phyloP scores from a whole-genome alignment of 2,329 filamentous ascomycete genomes.

The Conoideocrella luteorostrata region DNA sequence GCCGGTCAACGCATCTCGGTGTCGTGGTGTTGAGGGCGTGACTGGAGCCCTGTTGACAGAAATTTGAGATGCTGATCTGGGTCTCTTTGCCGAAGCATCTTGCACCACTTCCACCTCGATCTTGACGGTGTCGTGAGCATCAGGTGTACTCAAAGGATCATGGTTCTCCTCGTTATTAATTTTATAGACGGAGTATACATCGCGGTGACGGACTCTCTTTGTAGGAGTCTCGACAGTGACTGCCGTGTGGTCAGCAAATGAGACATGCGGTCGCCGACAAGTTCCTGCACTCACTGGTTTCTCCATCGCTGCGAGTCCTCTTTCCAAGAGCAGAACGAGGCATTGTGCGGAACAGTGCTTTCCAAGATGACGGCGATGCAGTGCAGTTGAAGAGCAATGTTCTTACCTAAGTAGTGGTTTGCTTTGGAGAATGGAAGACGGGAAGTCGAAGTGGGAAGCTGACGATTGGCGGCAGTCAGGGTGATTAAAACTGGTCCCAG shows the following conservation, averaged over 20 bases:
- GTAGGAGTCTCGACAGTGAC: slow-evolving; percentile 26
- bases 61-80: slow-evolving; percentile 22
- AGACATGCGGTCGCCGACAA: background rate
- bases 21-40: slow-evolving; percentile 68
- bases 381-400: slow-evolving; percentile 6
- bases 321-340: slow-evolving; percentile 27
- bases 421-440: background rate
- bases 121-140: slow-evolving; percentile 28
- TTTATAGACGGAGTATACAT: slow-evolving; percentile 39
- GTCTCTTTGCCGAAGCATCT: slow-evolving; percentile 20
- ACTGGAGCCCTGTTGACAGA: slow-evolving; percentile 42
- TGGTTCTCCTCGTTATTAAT: slow-evolving; percentile 58
- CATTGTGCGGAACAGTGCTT: slow-evolving; percentile 19
- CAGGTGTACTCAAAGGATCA: slow-evolving; percentile 31
- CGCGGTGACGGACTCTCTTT: slow-evolving; percentile 41
- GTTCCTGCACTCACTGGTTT: slow-evolving; percentile 21
- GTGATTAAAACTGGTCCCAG: slow-evolving; percentile 6
- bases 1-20: slow-evolving; percentile 69
- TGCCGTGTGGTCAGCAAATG: slow-evolving; percentile 11
- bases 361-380: slow-evolving; percentile 8
- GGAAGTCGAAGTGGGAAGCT: slow-evolving; percentile 5
- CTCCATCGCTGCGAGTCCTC: slow-evolving; percentile 24
- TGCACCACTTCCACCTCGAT: slow-evolving; percentile 38
- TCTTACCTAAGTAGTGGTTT: slow-evolving; percentile 1
- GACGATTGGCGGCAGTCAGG: slow-evolving; percentile 9